phyloP scores from a whole-genome alignment of 1,139 yeast species.

The Scheffersomyces parashehatae region DNA sequence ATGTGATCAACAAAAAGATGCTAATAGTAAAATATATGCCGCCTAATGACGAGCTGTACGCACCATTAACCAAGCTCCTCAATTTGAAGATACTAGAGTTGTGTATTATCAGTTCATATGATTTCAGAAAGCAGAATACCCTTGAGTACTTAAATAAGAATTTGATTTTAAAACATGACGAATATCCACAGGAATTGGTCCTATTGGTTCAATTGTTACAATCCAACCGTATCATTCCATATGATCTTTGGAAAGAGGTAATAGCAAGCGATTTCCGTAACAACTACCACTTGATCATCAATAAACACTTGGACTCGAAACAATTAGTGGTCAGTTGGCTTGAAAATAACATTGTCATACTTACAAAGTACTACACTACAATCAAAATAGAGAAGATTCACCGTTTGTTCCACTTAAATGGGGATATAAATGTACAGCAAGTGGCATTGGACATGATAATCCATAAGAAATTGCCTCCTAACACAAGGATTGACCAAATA shows the following conservation, averaged over 20 bases:
- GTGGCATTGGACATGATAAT: constrained; percentile 36
- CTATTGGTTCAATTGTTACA: constrained; percentile 19
- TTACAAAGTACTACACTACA: constrained; percentile 31
- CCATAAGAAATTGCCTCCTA: constrained; percentile 30
- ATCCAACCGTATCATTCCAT: constrained; percentile 4
- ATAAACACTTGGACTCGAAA: background rate
- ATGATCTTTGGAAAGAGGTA: background rate
- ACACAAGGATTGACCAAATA: constrained; percentile 36
- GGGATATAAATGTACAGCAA: constrained; percentile 19
- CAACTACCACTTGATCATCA: background rate
- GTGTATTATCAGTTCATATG: constrained; percentile 32
- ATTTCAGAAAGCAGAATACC: constrained; percentile 33
- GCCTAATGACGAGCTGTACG: constrained; percentile 3
- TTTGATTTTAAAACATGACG: constrained; percentile 3
- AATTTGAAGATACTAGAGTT: constrained; percentile 31
- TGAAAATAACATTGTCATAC: constrained; percentile 32
- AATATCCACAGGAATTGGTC: constrained; percentile 8
- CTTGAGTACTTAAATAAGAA: constrained; percentile 22
- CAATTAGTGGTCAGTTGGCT: constrained; percentile 24
- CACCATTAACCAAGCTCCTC: constrained; percentile 8
- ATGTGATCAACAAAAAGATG: constrained; percentile 40
- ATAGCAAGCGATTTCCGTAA: background rate
- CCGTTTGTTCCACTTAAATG: constrained; percentile 14
- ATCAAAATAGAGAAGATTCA: constrained; percentile 20
- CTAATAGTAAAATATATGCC: constrained; percentile 23